Evolutionary conservation across 495 filamentous ascomycete genomes (phyloP).

Genomic region (Neurospora intermedia): DNA sequence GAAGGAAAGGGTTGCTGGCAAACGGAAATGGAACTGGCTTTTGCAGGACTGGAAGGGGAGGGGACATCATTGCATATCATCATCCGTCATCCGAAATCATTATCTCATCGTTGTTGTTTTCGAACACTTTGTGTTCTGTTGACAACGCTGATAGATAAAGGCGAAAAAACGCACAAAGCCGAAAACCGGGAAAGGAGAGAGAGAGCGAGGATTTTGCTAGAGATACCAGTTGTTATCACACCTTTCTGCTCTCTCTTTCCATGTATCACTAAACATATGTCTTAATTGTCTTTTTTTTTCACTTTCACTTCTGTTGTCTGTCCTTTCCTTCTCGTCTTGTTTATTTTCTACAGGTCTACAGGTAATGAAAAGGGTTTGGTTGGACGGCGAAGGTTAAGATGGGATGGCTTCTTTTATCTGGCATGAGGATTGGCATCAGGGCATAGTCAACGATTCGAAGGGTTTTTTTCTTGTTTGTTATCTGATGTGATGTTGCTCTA

Average conservation of each 20-base stretch:
- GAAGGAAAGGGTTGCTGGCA: neutral
- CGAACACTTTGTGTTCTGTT: neutral
- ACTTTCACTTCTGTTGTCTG: neutral
- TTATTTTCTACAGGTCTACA: neutral
- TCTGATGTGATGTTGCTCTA: neutral
- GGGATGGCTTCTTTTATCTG: neutral
- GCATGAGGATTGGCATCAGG: neutral
- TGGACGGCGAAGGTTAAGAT: neutral
- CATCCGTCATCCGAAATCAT: neutral
- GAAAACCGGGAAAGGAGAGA: neutral
- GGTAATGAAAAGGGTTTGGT: neutral
- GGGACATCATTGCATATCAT: neutral
- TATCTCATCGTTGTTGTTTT: neutral
- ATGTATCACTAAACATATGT: neutral
- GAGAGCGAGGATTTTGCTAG: neutral
- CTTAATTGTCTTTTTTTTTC: neutral
- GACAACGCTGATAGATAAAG: neutral
- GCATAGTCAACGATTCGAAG: neutral
- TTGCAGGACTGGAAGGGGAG: neutral
- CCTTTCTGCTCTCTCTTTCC: neutral
- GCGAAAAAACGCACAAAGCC: neutral
- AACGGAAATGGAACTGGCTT: neutral
- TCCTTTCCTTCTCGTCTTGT: neutral
- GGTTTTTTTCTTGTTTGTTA: neutral
- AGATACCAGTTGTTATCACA: neutral